A percentile compares a stretch with the other conserved stretches of the same genome.
phyloP scores from a whole-genome alignment of 164 flowering plant genomes.

The Piper betle region DNA sequence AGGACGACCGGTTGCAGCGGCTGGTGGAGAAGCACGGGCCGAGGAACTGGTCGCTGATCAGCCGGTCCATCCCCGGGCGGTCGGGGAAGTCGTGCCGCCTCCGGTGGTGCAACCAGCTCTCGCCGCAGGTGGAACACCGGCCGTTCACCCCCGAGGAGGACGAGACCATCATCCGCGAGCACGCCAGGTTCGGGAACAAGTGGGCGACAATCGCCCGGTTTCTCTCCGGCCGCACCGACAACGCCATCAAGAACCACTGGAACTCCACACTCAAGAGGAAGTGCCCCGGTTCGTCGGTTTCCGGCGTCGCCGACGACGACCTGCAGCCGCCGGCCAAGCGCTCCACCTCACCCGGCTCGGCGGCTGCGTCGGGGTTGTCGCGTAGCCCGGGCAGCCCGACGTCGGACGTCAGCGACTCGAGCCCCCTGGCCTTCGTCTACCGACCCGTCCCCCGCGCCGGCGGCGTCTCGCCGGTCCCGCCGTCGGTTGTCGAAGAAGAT shows the following conservation, averaged over 20 bases:
- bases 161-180: constrained; percentile 57
- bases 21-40: constrained; percentile 70
- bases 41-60: constrained; percentile 83
- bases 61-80: constrained; percentile 75
- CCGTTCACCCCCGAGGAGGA: constrained; percentile 72
- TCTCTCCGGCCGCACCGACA: constrained; percentile 77
- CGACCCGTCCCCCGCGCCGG: constrained; percentile 6
- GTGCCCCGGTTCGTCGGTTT: constrained; percentile 20
- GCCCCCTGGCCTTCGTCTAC: constrained; percentile 13
- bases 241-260: constrained; percentile 94
- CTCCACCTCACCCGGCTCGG: constrained; percentile 6
- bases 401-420: constrained; percentile 71
- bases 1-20: constrained; percentile 48
- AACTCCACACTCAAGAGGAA: constrained; percentile 83
- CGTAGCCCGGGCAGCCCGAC: constrained; percentile 49
- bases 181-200: constrained; percentile 67
- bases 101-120: constrained; percentile 92
- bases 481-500: constrained; percentile 3
- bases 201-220: constrained; percentile 90
- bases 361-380: constrained; percentile 9
- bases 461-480: neutral
- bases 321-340: constrained; percentile 19
- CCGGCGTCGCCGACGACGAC: neutral
- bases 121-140: constrained; percentile 76
- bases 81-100: constrained; percentile 88